Evolutionary conservation across 768 basidiomycete species (phyloP), one percentile per base, ranked within the genome.

Genomic region (Panellus pusillus): DNA sequence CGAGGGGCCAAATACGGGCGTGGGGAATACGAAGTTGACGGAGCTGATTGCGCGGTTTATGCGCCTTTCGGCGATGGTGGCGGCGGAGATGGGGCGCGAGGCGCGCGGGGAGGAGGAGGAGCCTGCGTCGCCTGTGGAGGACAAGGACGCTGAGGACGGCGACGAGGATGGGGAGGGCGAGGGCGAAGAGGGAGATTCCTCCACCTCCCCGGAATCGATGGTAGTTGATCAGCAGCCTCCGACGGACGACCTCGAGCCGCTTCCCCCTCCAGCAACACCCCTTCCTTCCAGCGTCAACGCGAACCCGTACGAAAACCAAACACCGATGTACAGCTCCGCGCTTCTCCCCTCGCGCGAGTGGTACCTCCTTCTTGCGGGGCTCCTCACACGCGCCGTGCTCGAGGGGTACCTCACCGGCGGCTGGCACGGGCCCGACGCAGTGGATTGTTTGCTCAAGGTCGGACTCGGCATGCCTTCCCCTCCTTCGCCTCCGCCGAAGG

Each of bases 371-470:
- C 75, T 93, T 14, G 81, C 82, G 0, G 85, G 88, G 2, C 72
- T 95, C 19, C 73, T 92, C 27, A 91, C 91, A 6, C 81, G 91
- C n/a, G 90, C 90, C 0, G 87, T 84, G 17, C 70, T 94, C 47
- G 91, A 95, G 63, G 92, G 92, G 0, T 94, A 93, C 64, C 75
- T 93, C 41, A 84, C 83, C 1, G 86, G 83, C 9, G 86, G 87
- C 0, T 95, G 92, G 92, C 79, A 77, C 27, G 91, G 92, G 1
- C 70, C 80, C 1, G 79, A 83, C 36, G 83, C 86, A 6, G 78
- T 84, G 9, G 86, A 90, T 62, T 82, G 86, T 54, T 68, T 94
- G 50, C 69, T 93, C 44, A 83, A 85, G 2, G 79, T 93, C 19
- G 92, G 91, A 1, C 69, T 88, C 40, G 81, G 83, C 8, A 46